A percentile compares a stretch with the other conserved stretches of the same genome.
Evolutionary conservation across 2,329 filamentous ascomycete genomes (phyloP).

Genomic region (Beauveria bassiana): DNA sequence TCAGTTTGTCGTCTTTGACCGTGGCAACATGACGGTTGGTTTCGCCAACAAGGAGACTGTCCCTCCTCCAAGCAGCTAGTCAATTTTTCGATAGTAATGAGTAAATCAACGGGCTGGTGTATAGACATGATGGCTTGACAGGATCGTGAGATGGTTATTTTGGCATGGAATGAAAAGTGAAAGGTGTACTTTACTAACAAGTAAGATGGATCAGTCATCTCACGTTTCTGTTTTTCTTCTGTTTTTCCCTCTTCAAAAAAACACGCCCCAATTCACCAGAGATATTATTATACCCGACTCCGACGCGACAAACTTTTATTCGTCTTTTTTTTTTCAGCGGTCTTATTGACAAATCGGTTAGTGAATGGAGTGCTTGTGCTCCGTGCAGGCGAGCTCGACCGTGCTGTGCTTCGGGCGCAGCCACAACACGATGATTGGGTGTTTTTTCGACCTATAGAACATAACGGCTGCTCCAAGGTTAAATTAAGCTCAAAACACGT

Average conservation of each 20-base stretch:
- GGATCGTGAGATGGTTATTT: no score
- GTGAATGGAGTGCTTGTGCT: slow-evolving; percentile 44
- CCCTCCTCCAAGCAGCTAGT: not conserved
- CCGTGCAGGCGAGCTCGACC: slow-evolving; percentile 60
- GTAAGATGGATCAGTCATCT: no score
- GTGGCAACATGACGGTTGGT: slow-evolving; percentile 24
- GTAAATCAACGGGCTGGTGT: not conserved
- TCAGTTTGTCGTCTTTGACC: slow-evolving; percentile 36
- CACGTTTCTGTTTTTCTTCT: no score
- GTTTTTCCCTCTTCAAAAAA: no score
- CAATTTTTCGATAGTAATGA: no score
- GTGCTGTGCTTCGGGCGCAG: slow-evolving; percentile 45
- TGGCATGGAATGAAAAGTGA: no score
- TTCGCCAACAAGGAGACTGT: slow-evolving; percentile 31
- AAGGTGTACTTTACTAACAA: no score
- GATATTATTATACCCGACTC: no score
- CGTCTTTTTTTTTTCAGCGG: no score
- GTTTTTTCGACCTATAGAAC: not conserved
- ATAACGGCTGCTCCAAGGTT: not conserved
- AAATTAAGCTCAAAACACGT: not conserved
- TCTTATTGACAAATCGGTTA: not conserved
- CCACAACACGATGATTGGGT: slow-evolving; percentile 26
- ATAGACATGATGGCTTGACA: not conserved
- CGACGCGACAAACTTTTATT: no score
- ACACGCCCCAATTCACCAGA: no score